Conservation (phyloP, 2,329 filamentous ascomycete genomes). For the Periconia sp. region DNA sequence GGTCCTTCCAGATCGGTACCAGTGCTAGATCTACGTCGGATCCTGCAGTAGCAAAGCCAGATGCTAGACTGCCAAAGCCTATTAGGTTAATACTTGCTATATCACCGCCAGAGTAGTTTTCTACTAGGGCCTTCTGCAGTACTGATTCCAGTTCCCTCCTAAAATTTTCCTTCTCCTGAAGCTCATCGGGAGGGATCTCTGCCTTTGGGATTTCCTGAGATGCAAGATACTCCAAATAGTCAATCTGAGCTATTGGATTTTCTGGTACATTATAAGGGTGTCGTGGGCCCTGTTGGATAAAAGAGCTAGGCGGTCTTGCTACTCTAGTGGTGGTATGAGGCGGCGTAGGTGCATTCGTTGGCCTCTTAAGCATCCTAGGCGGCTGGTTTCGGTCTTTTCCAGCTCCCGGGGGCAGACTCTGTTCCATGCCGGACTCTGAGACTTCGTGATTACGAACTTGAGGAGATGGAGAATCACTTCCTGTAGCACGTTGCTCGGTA, state of each 20-base stretch:
- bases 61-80: constrained; percentile 80
- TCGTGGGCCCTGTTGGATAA: constrained; percentile 9
- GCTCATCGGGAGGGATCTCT: constrained; percentile 65
- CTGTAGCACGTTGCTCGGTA: not conserved
- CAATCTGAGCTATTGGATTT: constrained; percentile 37
- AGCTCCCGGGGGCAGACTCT: constrained; percentile 1
- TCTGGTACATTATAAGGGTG: constrained; percentile 21
- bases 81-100: constrained; percentile 63
- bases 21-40: constrained; percentile 90
- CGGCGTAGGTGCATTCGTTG: constrained; percentile 3
- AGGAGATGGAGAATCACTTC: not conserved
- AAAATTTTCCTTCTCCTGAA: constrained; percentile 71
- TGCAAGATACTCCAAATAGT: constrained; percentile 49
- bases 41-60: constrained; percentile 83
- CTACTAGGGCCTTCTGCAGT: constrained; percentile 61
- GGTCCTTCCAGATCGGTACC: constrained; percentile 58
- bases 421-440: too few relatives aligned
- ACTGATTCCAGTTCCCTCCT: constrained; percentile 65
- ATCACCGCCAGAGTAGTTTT: constrained; percentile 50
- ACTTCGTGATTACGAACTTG: not conserved
- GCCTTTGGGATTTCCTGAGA: constrained; percentile 56
- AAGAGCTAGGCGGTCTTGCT: not conserved
- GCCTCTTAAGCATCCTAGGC: constrained; percentile 24
- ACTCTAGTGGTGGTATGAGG: not conserved
- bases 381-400: not conserved